Conservation (phyloP, 306 rosid genomes). For the Pyrus communis region DNA sequence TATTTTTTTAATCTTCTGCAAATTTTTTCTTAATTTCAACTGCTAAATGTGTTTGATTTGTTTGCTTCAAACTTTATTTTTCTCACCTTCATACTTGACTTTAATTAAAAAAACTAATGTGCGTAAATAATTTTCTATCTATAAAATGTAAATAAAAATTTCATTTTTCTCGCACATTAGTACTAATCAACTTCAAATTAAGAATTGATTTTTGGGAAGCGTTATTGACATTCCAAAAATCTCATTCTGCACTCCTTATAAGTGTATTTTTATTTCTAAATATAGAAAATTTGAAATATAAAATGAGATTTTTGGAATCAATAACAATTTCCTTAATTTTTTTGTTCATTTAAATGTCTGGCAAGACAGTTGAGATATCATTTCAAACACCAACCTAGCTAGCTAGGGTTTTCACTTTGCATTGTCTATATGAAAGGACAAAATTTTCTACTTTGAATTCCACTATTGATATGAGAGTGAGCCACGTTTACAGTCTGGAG, state of each 20-base stretch:
- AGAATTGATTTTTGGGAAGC: not conserved
- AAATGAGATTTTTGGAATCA: too few relatives aligned
- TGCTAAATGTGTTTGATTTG: too few relatives aligned
- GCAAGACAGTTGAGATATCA: slow-evolving; percentile 51
- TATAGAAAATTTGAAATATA: too few relatives aligned
- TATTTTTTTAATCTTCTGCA: too few relatives aligned
- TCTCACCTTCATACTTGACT: not conserved
- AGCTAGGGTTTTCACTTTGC: not conserved
- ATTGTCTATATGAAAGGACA: slow-evolving; percentile 21
- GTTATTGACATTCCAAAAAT: too few relatives aligned
- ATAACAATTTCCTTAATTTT: not conserved
- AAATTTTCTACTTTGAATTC: slow-evolving; percentile 16
- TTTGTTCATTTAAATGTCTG: slow-evolving; percentile 4
- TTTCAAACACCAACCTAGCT: slow-evolving; percentile 23
- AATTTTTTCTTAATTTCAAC: too few relatives aligned
- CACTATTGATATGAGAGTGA: slow-evolving; percentile 11
- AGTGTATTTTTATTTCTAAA: too few relatives aligned
- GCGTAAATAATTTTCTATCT: not conserved
- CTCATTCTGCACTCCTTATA: too few relatives aligned
- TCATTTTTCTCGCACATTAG: not conserved
- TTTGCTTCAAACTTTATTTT: not conserved
- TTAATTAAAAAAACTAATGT: not conserved
- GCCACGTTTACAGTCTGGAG: slow-evolving; percentile 31
- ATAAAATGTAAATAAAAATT: too few relatives aligned
- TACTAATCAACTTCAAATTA: not conserved